These are phyloP conservation scores for Tremellales sp. DNA, from an alignment of 1,284 basidiomycete genomes.

Conservation along the genomic window DNA sequence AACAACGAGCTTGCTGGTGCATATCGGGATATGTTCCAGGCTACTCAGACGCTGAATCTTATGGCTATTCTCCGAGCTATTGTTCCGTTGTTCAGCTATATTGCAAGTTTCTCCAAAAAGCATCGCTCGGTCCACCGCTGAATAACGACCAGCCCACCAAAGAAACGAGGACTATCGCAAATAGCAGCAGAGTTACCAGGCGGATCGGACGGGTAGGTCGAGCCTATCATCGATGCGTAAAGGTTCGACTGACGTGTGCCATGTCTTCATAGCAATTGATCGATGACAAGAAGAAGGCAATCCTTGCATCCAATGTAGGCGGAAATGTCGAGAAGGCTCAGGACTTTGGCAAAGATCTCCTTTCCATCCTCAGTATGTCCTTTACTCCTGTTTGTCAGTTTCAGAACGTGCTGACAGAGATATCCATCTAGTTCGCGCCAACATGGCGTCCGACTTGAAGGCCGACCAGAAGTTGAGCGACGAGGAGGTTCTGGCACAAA, in stretches of 20 bases:
- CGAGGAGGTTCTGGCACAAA: slow-evolving; percentile 66
- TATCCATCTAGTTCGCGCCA: slow-evolving; percentile 56
- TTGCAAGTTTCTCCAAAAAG: slow-evolving; percentile 51
- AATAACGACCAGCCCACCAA: slow-evolving; percentile 25
- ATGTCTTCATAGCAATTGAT: slow-evolving; percentile 52
- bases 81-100: slow-evolving; percentile 57
- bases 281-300: slow-evolving; percentile 51
- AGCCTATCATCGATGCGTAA: not conserved
- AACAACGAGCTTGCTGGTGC: slow-evolving; percentile 39
- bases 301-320: slow-evolving; percentile 21
- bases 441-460: slow-evolving; percentile 56
- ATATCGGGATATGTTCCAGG: slow-evolving; percentile 34
- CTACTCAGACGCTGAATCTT: slow-evolving; percentile 48
- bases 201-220: slow-evolving; percentile 54
- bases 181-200: slow-evolving; percentile 53
- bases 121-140: not conserved
- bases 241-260: slow-evolving; percentile 1
- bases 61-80: slow-evolving; percentile 60
- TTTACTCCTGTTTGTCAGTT: not conserved
- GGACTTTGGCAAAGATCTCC: slow-evolving; percentile 52
- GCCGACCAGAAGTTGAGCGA: slow-evolving; percentile 59
- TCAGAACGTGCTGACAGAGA: not conserved
- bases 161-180: slow-evolving; percentile 44
- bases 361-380: slow-evolving; percentile 54
- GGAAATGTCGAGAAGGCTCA: slow-evolving; percentile 44